Conservation (phyloP, 2,329 filamentous ascomycete genomes). For the Ceratocystis harringtonii region DNA sequence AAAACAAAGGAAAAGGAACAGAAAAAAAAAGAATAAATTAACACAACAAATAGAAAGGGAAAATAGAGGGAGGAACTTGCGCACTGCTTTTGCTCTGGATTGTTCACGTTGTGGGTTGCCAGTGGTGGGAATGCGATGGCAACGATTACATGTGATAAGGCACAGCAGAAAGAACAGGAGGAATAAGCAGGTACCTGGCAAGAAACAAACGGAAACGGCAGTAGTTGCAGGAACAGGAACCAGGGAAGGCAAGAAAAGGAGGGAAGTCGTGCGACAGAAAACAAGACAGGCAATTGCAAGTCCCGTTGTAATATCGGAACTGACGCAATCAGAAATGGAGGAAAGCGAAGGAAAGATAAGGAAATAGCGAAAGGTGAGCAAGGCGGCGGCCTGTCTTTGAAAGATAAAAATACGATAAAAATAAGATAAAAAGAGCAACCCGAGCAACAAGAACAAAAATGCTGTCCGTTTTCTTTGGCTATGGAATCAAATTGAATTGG, state of each 20-base stretch:
- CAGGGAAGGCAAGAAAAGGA: not conserved
- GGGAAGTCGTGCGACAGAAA: not conserved
- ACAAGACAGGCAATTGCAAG: not conserved
- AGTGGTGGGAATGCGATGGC: not conserved
- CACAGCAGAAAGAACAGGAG: not conserved
- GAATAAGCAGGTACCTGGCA: not conserved
- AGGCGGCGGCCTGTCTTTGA: not conserved
- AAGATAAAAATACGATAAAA: not conserved
- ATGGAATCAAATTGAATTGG: slow-evolving; percentile 4
- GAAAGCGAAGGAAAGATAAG: not conserved
- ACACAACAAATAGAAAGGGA: not conserved
- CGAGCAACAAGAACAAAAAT: not conserved
- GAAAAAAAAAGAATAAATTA: not conserved
- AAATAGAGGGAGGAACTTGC: not conserved
- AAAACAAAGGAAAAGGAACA: not conserved
- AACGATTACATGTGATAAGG: not conserved
- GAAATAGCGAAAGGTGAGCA: not conserved
- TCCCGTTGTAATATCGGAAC: not conserved
- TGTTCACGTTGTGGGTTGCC: not conserved
- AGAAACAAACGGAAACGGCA: not conserved
- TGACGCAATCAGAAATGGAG: not conserved
- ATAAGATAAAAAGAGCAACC: not conserved
- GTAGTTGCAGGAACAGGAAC: not conserved
- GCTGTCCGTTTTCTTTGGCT: not conserved
- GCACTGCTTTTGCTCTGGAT: not conserved